Evolutionary conservation across 1,139 yeast species (phyloP), one percentile per base, ranked within the genome.

Genomic region (Sugiyamaella japonica): DNA sequence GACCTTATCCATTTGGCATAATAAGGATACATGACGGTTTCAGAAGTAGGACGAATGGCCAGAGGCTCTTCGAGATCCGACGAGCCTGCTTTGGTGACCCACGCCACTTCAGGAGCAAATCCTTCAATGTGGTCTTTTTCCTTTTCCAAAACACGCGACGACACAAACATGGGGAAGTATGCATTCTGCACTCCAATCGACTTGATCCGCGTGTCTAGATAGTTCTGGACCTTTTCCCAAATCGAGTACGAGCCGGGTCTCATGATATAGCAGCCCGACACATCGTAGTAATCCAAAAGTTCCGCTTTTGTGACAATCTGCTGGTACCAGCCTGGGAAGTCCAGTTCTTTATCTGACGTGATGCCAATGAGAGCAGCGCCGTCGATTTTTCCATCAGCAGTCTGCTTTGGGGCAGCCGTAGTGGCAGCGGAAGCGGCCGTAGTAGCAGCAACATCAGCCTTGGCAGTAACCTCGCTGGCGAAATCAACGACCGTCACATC

Each of bases 41-140:
- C 99, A 15, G 98, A 90, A 47, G 99, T 95, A 67, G 99, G 99
- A 78, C 99, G 88, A 66, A 95, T 93, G 59, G 99, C 99, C 68
- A 95, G 89, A 66, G 96, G 99, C 76, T 95, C 99, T 55, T 95
- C 99, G 65, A 95, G 81, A 52, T 93, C 98, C 31, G 96, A 87
- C 50, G 76, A 74, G 67, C 99, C 99, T 50, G 99, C 99, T 68
- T 79, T 83, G 58, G 99, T 95, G 63, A 95, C 99, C 99, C 99
- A 95, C 23, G 99, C 99, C 56, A 95, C 99, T 76, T 95, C 99
- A 31, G 99, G 99, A 50, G 99, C 99, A 73, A 95, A 95, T 39
- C 99, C 99, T 75, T 95, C 99, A 67, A 95, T 85, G 71, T 95
- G 99, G 72, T 95, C 99, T 76, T 95, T 95, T 78, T 95, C 99